phyloP scores from a whole-genome alignment of 2,329 filamentous ascomycete genomes.

The Metarhizium rileyi region DNA sequence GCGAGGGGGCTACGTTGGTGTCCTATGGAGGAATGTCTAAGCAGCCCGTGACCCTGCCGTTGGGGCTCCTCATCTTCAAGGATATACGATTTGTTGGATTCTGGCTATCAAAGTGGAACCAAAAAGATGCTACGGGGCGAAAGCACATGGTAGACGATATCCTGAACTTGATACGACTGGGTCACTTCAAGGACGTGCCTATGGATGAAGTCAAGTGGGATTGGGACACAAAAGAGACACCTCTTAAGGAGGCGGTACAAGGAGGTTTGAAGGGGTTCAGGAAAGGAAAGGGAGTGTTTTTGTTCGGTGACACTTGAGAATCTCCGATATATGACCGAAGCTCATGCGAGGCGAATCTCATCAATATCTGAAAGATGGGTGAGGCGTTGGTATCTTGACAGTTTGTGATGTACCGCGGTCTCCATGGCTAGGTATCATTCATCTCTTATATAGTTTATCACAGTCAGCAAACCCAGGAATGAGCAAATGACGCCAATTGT shows the following conservation, averaged over 20 bases:
- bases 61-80: slow-evolving; percentile 86
- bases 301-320: slow-evolving; percentile 54
- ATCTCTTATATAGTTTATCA: no score
- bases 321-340: neutral
- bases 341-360: no score
- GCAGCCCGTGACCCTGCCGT: slow-evolving; percentile 72
- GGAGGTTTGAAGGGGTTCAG: slow-evolving; percentile 77
- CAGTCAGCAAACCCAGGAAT: no score
- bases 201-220: slow-evolving; percentile 76
- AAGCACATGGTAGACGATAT: slow-evolving; percentile 77
- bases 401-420: neutral
- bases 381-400: neutral
- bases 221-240: slow-evolving; percentile 64
- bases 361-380: neutral
- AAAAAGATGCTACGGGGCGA: slow-evolving; percentile 63
- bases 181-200: slow-evolving; percentile 74
- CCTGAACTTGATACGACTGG: slow-evolving; percentile 60
- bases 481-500: no score
- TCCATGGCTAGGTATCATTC: neutral
- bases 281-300: slow-evolving; percentile 81
- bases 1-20: slow-evolving; percentile 63
- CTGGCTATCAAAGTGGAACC: slow-evolving; percentile 88
- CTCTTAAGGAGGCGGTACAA: slow-evolving; percentile 65
- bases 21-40: slow-evolving; percentile 95
- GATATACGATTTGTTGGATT: slow-evolving; percentile 84